Conservation (phyloP, 345 rosid genomes). For the Triadica sebifera region DNA sequence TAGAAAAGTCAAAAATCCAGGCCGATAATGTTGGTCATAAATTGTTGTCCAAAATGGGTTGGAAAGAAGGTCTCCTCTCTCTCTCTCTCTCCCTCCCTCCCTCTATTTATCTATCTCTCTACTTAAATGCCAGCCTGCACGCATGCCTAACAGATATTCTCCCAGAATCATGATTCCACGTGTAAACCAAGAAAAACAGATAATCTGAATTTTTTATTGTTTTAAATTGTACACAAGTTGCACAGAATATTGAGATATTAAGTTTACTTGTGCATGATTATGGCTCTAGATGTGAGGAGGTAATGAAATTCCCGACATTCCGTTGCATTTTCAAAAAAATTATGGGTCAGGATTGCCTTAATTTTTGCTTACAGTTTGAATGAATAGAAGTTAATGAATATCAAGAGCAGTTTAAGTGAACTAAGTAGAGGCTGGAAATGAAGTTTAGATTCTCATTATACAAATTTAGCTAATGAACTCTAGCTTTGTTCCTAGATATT, state of each 20-base stretch:
- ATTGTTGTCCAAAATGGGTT: conserved; percentile 95
- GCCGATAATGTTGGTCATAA: conserved; percentile 96
- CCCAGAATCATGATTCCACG: not conserved
- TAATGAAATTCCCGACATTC: not conserved
- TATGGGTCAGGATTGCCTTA: not conserved
- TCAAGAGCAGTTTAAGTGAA: not conserved
- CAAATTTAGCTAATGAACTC: not conserved
- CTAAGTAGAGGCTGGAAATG: not conserved
- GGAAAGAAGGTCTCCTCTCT: conserved; percentile 82
- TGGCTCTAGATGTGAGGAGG: not conserved
- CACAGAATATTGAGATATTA: not conserved
- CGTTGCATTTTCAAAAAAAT: not conserved
- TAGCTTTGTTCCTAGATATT: not conserved
- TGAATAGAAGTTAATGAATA: not conserved
- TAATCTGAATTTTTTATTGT: not conserved
- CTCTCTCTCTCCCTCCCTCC: conserved; percentile 12
- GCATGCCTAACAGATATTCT: not conserved
- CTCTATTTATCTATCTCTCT: conserved; percentile 1
- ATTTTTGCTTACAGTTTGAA: not conserved
- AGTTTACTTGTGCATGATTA: not conserved
- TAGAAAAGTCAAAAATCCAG: conserved; percentile 80
- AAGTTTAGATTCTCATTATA: not conserved
- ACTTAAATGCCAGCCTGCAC: not conserved
- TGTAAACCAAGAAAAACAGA: not conserved
- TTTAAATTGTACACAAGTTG: not conserved